Evolutionary conservation across 2,329 filamentous ascomycete genomes (phyloP).

Genomic region (Fusarium heterosporum): DNA sequence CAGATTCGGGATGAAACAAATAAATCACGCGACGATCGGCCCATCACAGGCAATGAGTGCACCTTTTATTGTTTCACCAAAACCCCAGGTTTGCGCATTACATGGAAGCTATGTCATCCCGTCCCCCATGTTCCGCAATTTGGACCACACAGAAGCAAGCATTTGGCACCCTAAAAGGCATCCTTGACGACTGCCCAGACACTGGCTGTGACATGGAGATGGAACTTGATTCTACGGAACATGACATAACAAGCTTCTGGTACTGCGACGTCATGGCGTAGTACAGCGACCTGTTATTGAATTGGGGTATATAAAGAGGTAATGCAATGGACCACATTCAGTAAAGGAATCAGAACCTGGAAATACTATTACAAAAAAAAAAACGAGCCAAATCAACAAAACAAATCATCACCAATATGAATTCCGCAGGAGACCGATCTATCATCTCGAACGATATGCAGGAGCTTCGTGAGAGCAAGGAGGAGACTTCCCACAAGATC

Average conservation of each 20-base stretch:
- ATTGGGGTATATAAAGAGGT: constrained; percentile 14
- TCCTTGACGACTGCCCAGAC: constrained; percentile 5
- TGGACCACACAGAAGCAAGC: constrained; percentile 23
- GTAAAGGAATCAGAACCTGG: not conserved
- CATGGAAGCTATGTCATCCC: constrained; percentile 23
- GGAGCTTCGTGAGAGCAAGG: constrained; percentile 50
- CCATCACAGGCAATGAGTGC: rapidly evolving
- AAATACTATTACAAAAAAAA: not conserved
- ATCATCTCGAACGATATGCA: constrained; percentile 57
- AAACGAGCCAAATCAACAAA: not conserved
- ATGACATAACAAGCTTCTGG: constrained; percentile 35
- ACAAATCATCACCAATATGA: constrained; percentile 21
- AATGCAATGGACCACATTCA: not conserved
- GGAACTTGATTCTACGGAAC: constrained; percentile 19
- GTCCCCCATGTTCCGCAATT: constrained; percentile 6
- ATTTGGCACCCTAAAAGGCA: constrained; percentile 1
- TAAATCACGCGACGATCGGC: not conserved
- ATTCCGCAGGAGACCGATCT: constrained; percentile 54
- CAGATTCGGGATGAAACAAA: not conserved
- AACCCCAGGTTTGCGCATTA: constrained; percentile 1
- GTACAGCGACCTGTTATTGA: not conserved
- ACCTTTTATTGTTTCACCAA: not conserved
- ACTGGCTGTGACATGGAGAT: constrained; percentile 7
- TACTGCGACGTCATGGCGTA: constrained; percentile 30
- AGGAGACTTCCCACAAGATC: constrained; percentile 47